A percentile compares a stretch with the other conserved stretches of the same genome.
These are phyloP conservation scores for Hondaea fermentalgiana DNA, from an alignment of 108 stramenopile genomes.

Conservation along the genomic window DNA sequence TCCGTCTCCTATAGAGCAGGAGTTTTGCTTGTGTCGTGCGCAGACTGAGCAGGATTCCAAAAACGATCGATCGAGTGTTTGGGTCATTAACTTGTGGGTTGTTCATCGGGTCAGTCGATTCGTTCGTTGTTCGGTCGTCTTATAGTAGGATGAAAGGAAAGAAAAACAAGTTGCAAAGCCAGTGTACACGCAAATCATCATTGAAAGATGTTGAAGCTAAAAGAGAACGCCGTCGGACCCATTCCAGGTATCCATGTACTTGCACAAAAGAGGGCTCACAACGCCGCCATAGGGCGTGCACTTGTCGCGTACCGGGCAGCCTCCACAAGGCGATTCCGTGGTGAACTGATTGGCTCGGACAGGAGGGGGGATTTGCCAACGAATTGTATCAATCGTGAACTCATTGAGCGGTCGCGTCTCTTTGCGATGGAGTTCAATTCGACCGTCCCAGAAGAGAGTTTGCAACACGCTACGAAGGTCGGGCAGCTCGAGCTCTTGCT, in stretches of 20 bases:
- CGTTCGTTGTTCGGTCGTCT: too few relatives aligned
- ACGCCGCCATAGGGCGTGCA: constrained; percentile 7
- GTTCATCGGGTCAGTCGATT: too few relatives aligned
- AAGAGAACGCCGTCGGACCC: background rate
- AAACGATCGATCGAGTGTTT: too few relatives aligned
- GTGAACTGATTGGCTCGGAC: background rate
- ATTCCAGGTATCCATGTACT: constrained; percentile 17
- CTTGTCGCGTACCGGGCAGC: background rate
- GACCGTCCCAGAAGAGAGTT: background rate
- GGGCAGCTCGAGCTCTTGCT: background rate
- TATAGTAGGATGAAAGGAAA: too few relatives aligned
- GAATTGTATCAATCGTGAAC: background rate
- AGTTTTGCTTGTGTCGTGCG: too few relatives aligned
- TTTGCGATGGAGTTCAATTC: background rate
- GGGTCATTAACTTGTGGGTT: too few relatives aligned
- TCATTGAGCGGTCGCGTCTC: background rate
- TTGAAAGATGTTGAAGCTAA: background rate
- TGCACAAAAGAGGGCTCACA: background rate
- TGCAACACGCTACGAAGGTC: background rate
- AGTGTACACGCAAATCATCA: too few relatives aligned
- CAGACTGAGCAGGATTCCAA: too few relatives aligned
- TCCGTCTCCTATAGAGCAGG: too few relatives aligned
- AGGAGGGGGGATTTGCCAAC: background rate
- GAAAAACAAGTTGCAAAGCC: too few relatives aligned
- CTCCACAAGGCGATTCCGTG: background rate